phyloP scores from a whole-genome alignment of 2,329 filamentous ascomycete genomes.

The Aspergillus caelatus region DNA sequence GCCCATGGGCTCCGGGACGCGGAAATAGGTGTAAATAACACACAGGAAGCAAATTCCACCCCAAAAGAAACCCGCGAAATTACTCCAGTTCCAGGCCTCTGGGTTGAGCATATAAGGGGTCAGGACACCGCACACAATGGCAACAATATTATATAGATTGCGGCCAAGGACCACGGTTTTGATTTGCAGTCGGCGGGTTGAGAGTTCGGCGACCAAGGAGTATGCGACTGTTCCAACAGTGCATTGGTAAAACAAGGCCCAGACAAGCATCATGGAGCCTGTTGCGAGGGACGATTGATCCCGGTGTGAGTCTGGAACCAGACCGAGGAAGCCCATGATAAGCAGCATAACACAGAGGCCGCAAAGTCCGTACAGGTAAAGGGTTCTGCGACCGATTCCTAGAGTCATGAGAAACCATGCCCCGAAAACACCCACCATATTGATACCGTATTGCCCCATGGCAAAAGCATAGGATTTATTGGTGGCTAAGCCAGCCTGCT shows the following conservation, averaged over 20 bases:
- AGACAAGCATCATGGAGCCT: slow-evolving; percentile 81
- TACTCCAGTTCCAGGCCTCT: slow-evolving; percentile 81
- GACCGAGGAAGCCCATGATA: slow-evolving; percentile 79
- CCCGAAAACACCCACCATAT: slow-evolving; percentile 79
- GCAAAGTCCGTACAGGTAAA: slow-evolving; percentile 76
- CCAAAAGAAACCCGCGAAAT: slow-evolving; percentile 89
- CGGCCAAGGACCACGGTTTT: slow-evolving; percentile 89
- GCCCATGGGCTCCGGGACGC: slow-evolving; percentile 76
- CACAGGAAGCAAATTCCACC: slow-evolving; percentile 78
- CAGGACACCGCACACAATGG: slow-evolving; percentile 77
- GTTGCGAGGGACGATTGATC: slow-evolving; percentile 71
- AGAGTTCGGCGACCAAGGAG: slow-evolving; percentile 82
- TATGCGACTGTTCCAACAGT: slow-evolving; percentile 89
- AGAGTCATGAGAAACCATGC: slow-evolving; percentile 79
- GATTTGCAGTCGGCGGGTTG: slow-evolving; percentile 79
- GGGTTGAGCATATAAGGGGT: slow-evolving; percentile 95
- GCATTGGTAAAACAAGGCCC: slow-evolving; percentile 82
- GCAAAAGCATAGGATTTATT: slow-evolving; percentile 58
- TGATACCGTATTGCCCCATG: slow-evolving; percentile 63
- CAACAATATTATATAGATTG: slow-evolving; percentile 78
- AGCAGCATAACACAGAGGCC: slow-evolving; percentile 76
- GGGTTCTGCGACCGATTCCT: slow-evolving; percentile 72
- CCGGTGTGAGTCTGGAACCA: slow-evolving; percentile 65
- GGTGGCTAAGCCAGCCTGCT: slow-evolving; percentile 57
- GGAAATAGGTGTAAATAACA: slow-evolving; percentile 79